A percentile compares a stretch with the other conserved stretches of the same genome.
Conservation (phyloP, 2,329 filamentous ascomycete genomes). For the Alternaria brassicae region DNA sequence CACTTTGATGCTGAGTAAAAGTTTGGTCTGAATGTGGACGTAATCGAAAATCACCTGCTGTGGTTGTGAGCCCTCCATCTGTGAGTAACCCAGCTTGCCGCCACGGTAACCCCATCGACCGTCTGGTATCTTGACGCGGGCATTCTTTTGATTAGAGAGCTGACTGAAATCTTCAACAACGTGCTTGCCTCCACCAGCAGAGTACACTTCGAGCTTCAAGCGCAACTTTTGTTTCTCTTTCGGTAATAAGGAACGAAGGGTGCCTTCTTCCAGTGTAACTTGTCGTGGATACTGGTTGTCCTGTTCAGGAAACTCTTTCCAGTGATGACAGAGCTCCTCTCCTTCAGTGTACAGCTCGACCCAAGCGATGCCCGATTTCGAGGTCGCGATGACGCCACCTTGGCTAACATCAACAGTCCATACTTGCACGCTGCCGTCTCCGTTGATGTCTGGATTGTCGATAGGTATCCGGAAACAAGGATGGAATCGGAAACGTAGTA, state of each 20-base stretch:
- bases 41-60: slow-evolving; percentile 79
- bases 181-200: slow-evolving; percentile 74
- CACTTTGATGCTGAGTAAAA: slow-evolving; percentile 76
- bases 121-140: slow-evolving; percentile 76
- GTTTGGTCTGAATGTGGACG: slow-evolving; percentile 67
- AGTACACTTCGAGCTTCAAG: slow-evolving; percentile 76
- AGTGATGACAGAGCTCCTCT: slow-evolving; percentile 80
- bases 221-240: slow-evolving; percentile 74
- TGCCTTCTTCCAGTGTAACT: slow-evolving; percentile 75
- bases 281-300: slow-evolving; percentile 70
- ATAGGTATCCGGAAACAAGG: slow-evolving; percentile 86
- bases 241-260: slow-evolving; percentile 74
- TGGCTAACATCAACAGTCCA: slow-evolving; percentile 83
- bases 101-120: slow-evolving; percentile 78
- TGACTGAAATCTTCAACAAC: slow-evolving; percentile 78
- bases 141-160: slow-evolving; percentile 70
- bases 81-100: slow-evolving; percentile 74
- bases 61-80: slow-evolving; percentile 72
- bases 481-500: slow-evolving; percentile 86
- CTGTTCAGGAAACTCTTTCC: slow-evolving; percentile 78
- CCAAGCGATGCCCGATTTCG: slow-evolving; percentile 82
- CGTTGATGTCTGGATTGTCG: slow-evolving; percentile 63
- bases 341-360: slow-evolving; percentile 81
- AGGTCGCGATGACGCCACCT: slow-evolving; percentile 79
- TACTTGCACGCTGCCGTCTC: slow-evolving; percentile 81